These are phyloP conservation scores for Ustilago shanxiensis DNA, from an alignment of 1,284 basidiomycete species.

Conservation along the genomic window DNA sequence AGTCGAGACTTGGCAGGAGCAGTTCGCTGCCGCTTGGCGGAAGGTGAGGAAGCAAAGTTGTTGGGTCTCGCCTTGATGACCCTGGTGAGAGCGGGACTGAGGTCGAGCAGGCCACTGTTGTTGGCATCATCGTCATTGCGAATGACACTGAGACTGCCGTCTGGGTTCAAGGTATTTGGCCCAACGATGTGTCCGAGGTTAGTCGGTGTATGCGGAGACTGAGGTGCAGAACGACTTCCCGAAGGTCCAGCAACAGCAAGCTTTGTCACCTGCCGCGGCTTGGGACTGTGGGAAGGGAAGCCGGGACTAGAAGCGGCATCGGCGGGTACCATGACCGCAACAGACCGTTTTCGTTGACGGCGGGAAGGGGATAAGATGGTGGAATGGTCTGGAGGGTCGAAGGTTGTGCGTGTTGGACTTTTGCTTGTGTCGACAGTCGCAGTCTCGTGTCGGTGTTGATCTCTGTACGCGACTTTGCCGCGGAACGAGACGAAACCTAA, in stretches of 20 bases:
- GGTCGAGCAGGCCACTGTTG: constrained; percentile 64
- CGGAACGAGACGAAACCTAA: not conserved
- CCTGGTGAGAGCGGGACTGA: constrained; percentile 54
- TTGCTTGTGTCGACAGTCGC: not conserved
- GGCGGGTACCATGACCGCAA: constrained; percentile 27
- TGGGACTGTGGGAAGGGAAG: constrained; percentile 34
- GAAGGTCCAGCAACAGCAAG: constrained; percentile 29
- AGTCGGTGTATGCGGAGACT: constrained; percentile 43
- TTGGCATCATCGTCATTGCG: constrained; percentile 66
- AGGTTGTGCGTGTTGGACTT: constrained; percentile 2
- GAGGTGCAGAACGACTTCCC: constrained; percentile 29
- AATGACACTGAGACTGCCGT: constrained; percentile 66
- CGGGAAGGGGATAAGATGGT: not conserved
- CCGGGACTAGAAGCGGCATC: constrained; percentile 31
- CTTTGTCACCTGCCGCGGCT: constrained; percentile 41
- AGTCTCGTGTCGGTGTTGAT: constrained; percentile 1
- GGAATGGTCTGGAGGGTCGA: not conserved
- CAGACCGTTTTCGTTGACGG: not conserved
- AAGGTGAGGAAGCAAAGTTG: constrained; percentile 14
- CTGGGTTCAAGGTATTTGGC: constrained; percentile 36
- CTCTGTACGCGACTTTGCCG: constrained; percentile 19
- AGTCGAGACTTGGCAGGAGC: constrained; percentile 28
- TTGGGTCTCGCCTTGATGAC: constrained; percentile 29
- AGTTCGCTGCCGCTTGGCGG: constrained; percentile 18
- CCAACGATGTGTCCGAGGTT: constrained; percentile 14